A percentile compares a stretch with the other conserved stretches of the same genome.
These are phyloP conservation scores for Caloboletus inedulis DNA, from an alignment of 1,284 basidiomycete species.

Conservation along the genomic window DNA sequence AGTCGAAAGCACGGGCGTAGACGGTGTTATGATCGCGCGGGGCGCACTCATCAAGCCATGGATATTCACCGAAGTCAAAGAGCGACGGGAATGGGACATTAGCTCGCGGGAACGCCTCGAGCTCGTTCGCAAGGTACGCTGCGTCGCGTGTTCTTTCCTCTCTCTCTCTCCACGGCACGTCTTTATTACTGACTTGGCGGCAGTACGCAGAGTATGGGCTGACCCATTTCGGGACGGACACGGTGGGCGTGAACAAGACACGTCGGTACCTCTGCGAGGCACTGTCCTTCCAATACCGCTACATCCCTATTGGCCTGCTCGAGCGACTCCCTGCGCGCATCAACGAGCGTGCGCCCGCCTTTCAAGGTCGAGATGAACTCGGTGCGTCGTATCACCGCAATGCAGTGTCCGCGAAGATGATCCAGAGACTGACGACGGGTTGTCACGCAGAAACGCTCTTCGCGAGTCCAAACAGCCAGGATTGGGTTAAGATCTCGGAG, in stretches of 20 bases:
- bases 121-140: slow-evolving; percentile 69
- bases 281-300: slow-evolving; percentile 92
- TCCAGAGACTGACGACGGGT: neutral
- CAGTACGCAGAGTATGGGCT: slow-evolving; percentile 83
- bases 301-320: slow-evolving; percentile 91
- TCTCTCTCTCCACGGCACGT: neutral
- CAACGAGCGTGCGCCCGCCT: slow-evolving; percentile 89
- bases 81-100: slow-evolving; percentile 93
- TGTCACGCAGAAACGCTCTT: slow-evolving; percentile 70
- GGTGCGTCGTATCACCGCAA: slow-evolving; percentile 43
- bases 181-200: neutral
- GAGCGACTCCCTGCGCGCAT: slow-evolving; percentile 79
- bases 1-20: slow-evolving; percentile 77
- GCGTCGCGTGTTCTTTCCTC: neutral
- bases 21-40: slow-evolving; percentile 93
- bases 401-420: neutral
- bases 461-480: slow-evolving; percentile 75
- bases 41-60: slow-evolving; percentile 96
- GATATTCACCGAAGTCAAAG: slow-evolving; percentile 96
- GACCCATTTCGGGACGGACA: slow-evolving; percentile 87
- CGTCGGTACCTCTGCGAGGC: slow-evolving; percentile 94
- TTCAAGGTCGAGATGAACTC: slow-evolving; percentile 82
- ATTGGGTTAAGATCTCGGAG: slow-evolving; percentile 95
- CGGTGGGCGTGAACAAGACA: slow-evolving; percentile 88
- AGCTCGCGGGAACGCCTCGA: slow-evolving; percentile 88